phyloP scores from a whole-genome alignment of 495 filamentous ascomycete genomes.

The Talaromyces ruber region DNA sequence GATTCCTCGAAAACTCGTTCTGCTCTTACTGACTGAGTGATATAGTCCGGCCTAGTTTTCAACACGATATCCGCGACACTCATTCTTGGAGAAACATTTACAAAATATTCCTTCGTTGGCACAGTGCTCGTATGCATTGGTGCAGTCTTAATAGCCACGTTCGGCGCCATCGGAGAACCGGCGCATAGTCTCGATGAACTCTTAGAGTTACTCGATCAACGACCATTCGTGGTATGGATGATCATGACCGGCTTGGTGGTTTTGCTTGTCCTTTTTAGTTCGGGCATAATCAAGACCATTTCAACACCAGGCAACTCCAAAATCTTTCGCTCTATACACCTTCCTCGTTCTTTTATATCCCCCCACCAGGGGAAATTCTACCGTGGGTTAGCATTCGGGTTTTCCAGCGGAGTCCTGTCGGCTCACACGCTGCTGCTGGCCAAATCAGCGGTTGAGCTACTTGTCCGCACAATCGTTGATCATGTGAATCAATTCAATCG shows the following conservation, averaged over 20 bases:
- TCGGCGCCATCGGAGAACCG: conserved; percentile 92
- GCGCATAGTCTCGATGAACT: conserved; percentile 82
- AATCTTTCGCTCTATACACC: conserved; percentile 21
- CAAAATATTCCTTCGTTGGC: conserved; percentile 78
- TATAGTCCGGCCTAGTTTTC: conserved; percentile 81
- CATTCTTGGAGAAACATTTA: conserved; percentile 91
- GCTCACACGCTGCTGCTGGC: conserved; percentile 89
- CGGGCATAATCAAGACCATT: conserved; percentile 48
- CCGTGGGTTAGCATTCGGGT: conserved; percentile 80
- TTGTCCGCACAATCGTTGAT: conserved; percentile 88
- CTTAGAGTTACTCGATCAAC: conserved; percentile 61
- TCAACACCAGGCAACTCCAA: conserved; percentile 14
- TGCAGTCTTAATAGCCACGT: conserved; percentile 82
- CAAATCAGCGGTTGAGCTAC: conserved; percentile 91
- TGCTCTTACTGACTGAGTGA: conserved; percentile 8
- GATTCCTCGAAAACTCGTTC: conserved; percentile 21
- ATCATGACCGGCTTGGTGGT: conserved; percentile 65
- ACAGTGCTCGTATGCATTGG: conserved; percentile 82
- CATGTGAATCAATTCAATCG: conserved; percentile 88
- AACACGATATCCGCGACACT: conserved; percentile 95
- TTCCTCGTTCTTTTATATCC: conserved; percentile 27
- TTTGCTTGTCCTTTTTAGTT: conserved; percentile 52
- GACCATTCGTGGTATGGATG: conserved; percentile 89
- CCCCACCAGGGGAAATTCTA: conserved; percentile 63
- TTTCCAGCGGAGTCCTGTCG: conserved; percentile 85